These are phyloP conservation scores for Teunomyces panamensis DNA, from an alignment of 805 yeast species.

Conservation along the genomic window DNA sequence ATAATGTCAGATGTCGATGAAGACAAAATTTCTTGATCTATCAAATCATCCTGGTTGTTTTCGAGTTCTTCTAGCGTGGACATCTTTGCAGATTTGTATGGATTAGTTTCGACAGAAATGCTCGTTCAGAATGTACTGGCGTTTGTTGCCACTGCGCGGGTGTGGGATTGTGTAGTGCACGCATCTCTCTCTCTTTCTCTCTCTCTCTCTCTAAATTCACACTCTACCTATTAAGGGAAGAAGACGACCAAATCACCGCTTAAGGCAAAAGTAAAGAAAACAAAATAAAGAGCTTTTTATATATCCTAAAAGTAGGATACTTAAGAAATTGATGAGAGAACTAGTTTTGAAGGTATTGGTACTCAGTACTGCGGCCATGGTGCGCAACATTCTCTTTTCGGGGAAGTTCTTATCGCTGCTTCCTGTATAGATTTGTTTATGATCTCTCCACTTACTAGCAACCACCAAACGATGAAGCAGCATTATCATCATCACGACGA, in stretches of 20 bases:
- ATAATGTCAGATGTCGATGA: conserved; percentile 79
- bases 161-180: not conserved
- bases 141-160: conserved; percentile 4
- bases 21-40: conserved; percentile 78
- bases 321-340: too few species aligned
- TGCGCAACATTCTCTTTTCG: too few species aligned
- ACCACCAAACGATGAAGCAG: not conserved
- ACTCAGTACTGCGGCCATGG: too few species aligned
- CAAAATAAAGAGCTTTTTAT: too few species aligned
- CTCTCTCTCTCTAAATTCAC: not conserved
- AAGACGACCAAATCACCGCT: too few species aligned
- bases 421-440: not conserved
- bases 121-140: not conserved
- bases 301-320: too few species aligned
- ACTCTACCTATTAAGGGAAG: too few species aligned
- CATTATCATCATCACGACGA: conserved; percentile 8
- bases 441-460: not conserved
- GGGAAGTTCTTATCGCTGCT: not conserved
- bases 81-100: conserved; percentile 40
- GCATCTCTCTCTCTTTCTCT: not conserved
- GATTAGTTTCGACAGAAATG: not conserved
- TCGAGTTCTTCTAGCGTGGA: conserved; percentile 84
- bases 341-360: too few species aligned
- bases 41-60: conserved; percentile 42
- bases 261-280: too few species aligned